Conservation (phyloP, 495 filamentous ascomycete species). For the Penicillium turbatum region DNA sequence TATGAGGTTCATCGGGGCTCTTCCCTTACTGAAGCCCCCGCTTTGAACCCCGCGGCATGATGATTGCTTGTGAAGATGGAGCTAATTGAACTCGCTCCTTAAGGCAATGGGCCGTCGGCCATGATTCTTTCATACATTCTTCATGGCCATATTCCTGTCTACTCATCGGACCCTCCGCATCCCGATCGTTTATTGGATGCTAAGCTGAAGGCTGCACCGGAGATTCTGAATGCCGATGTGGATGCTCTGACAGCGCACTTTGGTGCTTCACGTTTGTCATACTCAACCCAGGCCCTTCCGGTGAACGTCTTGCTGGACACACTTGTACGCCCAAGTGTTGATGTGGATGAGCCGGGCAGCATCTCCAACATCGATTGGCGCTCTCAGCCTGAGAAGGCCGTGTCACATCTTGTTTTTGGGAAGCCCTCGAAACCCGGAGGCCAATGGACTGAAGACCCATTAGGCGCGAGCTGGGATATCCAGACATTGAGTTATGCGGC, state of each 20-base stretch:
- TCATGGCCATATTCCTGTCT: constrained; percentile 61
- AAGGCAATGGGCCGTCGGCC: constrained; percentile 63
- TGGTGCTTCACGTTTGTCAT: constrained; percentile 55
- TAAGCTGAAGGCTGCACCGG: constrained; percentile 45
- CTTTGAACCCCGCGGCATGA: constrained; percentile 8
- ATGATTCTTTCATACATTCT: constrained; percentile 66
- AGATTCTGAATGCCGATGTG: constrained; percentile 45
- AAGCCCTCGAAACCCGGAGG: constrained; percentile 52
- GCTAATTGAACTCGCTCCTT: constrained; percentile 1
- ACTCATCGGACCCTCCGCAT: constrained; percentile 50
- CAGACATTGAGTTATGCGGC: constrained; percentile 62
- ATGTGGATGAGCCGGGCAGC: constrained; percentile 49
- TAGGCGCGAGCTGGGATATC: constrained; percentile 53
- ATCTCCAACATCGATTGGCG: constrained; percentile 56
- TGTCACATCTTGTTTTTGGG: constrained; percentile 57
- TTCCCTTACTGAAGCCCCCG: constrained; percentile 10
- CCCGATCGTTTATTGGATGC: constrained; percentile 57
- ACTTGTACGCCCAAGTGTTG: constrained; percentile 59
- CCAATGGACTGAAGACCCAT: constrained; percentile 59
- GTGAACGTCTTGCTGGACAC: constrained; percentile 64
- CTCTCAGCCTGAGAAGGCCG: constrained; percentile 45
- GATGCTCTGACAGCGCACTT: constrained; percentile 56
- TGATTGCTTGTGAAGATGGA: background rate
- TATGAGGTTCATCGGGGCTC: too few species aligned
- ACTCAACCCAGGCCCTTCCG: constrained; percentile 62